Evolutionary conservation across 305 asterid species (phyloP).

Genomic region (Euphrasia arctica): DNA sequence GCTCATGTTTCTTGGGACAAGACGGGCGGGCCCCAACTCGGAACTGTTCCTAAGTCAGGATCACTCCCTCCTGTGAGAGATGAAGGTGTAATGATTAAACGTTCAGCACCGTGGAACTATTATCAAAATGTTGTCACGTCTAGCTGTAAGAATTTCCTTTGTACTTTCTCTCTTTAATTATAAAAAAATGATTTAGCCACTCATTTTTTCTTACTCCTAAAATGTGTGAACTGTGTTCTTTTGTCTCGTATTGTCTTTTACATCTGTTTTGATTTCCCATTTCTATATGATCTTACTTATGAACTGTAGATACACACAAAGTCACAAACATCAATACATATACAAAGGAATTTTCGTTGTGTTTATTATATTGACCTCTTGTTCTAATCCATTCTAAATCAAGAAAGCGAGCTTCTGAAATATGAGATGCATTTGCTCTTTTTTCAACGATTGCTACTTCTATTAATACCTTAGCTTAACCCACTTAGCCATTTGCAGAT

Average conservation of each 20-base stretch:
- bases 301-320: too few species aligned
- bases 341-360: too few species aligned
- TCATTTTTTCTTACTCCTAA: not conserved
- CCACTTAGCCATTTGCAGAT: slow-evolving; percentile 48
- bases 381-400: too few species aligned
- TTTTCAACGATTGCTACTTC: slow-evolving; percentile 19
- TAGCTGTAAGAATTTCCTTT: slow-evolving; percentile 70
- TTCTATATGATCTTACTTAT: not conserved
- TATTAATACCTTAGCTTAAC: slow-evolving; percentile 27
- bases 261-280: not conserved
- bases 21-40: slow-evolving; percentile 88
- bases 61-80: slow-evolving; percentile 63
- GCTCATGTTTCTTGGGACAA: slow-evolving; percentile 98
- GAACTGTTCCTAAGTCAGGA: slow-evolving; percentile 81
- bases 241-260: not conserved
- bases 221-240: not conserved
- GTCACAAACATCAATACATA: too few species aligned
- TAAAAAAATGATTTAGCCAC: not conserved
- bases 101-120: slow-evolving; percentile 91
- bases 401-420: slow-evolving; percentile 7
- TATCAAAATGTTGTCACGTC: slow-evolving; percentile 98
- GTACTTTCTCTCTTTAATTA: not conserved
- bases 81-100: slow-evolving; percentile 62
- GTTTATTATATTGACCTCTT: too few species aligned
- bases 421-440: slow-evolving; percentile 20